Evolutionary conservation across 2,329 filamentous ascomycete species (phyloP).

Genomic region (Microsporum canis): DNA sequence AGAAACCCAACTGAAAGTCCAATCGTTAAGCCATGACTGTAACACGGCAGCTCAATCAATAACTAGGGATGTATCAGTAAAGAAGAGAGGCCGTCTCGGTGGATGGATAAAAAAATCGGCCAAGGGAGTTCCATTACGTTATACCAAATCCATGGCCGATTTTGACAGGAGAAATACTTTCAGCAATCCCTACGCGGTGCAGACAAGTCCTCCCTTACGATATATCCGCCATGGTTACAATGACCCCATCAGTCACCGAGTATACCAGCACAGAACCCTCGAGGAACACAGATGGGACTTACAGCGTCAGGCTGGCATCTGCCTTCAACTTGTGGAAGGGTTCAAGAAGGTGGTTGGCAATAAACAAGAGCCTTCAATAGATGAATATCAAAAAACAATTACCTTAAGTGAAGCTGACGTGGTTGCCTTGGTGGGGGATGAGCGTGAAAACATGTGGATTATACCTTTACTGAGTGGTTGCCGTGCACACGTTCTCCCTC

Average conservation of each 20-base stretch:
- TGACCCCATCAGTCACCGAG: neutral
- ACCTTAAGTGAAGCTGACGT: conserved; percentile 28
- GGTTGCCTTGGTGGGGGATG: conserved; percentile 23
- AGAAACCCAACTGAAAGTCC: neutral
- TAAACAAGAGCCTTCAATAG: neutral
- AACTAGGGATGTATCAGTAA: neutral
- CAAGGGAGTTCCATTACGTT: neutral
- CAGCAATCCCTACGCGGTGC: neutral
- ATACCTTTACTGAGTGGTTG: conserved; percentile 28
- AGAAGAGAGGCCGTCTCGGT: neutral
- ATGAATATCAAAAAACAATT: conserved; percentile 22
- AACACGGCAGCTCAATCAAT: too few species aligned
- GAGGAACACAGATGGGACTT: neutral
- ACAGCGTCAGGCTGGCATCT: neutral
- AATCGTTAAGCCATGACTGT: neutral
- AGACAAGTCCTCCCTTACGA: neutral
- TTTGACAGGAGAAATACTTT: neutral
- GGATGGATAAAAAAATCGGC: neutral
- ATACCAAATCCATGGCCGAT: neutral
- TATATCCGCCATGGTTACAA: neutral
- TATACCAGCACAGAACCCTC: neutral
- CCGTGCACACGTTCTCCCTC: conserved; percentile 26
- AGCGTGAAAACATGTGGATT: conserved; percentile 30
- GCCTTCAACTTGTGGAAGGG: neutral
- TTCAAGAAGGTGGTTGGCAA: neutral